Evolutionary conservation across 179 eudicot species (phyloP).

Genomic region (Nepenthes alata): DNA sequence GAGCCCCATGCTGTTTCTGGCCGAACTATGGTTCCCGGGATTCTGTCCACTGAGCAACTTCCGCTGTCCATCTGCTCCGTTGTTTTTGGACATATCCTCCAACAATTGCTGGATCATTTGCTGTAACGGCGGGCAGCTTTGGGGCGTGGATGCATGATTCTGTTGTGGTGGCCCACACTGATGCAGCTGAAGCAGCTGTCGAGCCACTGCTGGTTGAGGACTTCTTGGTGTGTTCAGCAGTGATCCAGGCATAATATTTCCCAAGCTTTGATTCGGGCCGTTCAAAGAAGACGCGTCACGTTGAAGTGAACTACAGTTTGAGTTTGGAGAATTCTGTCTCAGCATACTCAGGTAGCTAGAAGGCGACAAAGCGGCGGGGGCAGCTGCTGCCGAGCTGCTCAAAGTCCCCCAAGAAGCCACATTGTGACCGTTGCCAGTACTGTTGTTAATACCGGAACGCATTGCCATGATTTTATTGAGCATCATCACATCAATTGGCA

Average conservation of each 20-base stretch:
- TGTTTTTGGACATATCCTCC: constrained; percentile 28
- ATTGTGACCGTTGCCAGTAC: constrained; percentile 26
- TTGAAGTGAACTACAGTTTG: constrained; percentile 25
- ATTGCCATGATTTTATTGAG: constrained; percentile 47
- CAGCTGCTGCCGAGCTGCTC: constrained; percentile 27
- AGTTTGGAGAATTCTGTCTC: constrained; percentile 63
- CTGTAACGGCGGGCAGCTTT: constrained; percentile 19
- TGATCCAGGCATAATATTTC: constrained; percentile 11
- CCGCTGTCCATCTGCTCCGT: too few species aligned
- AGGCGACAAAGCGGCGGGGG: constrained; percentile 20
- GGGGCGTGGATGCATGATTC: constrained; percentile 3
- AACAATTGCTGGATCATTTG: constrained; percentile 36
- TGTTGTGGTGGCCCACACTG: constrained; percentile 17
- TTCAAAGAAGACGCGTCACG: constrained; percentile 38
- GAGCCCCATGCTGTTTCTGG: constrained; percentile 11
- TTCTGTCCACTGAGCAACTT: too few species aligned
- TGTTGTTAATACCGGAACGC: constrained; percentile 42
- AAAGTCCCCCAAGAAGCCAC: constrained; percentile 36
- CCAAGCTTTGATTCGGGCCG: constrained; percentile 17
- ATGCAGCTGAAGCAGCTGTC: constrained; percentile 20
- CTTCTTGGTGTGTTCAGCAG: constrained; percentile 20
- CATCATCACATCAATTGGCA: constrained; percentile 47
- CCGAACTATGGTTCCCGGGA: constrained; percentile 5
- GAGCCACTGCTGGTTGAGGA: constrained; percentile 5
- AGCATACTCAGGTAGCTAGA: constrained; percentile 36